A percentile compares a stretch with the other conserved stretches of the same genome.
Conservation (phyloP, 768 basidiomycete genomes). For the Tylopilus felleus region DNA sequence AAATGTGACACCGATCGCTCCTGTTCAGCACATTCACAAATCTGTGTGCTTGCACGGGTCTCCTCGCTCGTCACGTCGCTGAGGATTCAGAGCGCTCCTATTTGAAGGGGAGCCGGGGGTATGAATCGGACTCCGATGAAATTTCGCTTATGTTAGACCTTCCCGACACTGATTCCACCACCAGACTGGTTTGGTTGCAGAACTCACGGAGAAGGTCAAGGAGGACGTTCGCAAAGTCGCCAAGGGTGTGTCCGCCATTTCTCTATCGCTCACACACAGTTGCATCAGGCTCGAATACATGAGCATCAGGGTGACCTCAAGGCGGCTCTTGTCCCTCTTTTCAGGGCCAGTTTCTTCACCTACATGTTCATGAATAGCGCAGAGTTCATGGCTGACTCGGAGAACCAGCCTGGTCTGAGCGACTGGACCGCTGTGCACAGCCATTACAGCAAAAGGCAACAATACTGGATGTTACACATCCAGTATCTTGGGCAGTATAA, state of each 20-base stretch:
- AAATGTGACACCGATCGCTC: too few species aligned
- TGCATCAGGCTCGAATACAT: constrained; percentile 45
- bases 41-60: too few species aligned
- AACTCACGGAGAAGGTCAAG: constrained; percentile 48
- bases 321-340: constrained; percentile 56
- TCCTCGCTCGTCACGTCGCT: too few species aligned
- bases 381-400: constrained; percentile 54
- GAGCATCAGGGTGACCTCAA: constrained; percentile 61
- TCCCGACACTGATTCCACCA: constrained; percentile 8
- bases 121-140: too few species aligned
- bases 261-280: constrained; percentile 61
- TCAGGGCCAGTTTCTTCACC: constrained; percentile 58
- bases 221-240: constrained; percentile 48
- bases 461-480: too few species aligned
- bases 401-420: constrained; percentile 46
- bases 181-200: constrained; percentile 43
- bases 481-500: too few species aligned
- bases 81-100: too few species aligned
- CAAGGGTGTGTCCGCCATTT: constrained; percentile 55
- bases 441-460: too few species aligned
- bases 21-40: too few species aligned
- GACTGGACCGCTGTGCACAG: too few species aligned
- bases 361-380: constrained; percentile 56
- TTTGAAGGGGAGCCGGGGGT: too few species aligned
- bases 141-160: too few species aligned